Base-by-base conservation (phyloP, 768 basidiomycete genomes). In the Suillus cothurnatus region DNA sequence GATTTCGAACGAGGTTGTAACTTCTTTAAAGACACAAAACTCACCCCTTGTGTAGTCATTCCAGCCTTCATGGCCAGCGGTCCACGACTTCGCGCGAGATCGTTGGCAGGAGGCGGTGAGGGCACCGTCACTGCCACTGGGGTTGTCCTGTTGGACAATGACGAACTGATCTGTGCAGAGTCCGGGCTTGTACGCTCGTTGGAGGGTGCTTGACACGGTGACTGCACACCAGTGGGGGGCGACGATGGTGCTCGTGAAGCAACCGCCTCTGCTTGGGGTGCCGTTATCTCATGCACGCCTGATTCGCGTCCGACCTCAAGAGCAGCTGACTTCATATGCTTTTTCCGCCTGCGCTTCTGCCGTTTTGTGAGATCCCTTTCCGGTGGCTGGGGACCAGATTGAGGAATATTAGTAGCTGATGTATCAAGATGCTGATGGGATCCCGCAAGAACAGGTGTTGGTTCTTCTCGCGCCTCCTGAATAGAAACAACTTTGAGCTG, bases 341-440 rank as follows among this genome's bases (percentile, higher is more conserved):
- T 56, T 53, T n/a, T 66, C 15, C 6, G 34, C 23, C 12, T 64
- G 31, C 36, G 50, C 26, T 8, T 66, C 38, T 59, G 41, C 17
- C 4, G 1, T 28, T 36, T 64, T 26, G 55, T 7, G 32, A 65
- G 36, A 21, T 23, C 59, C 19, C 3, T 26, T 6, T 11, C 26
- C 3, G 14, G 23, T 6, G 26, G 11, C 39, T 14, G 39, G 19
- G 12, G 19, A 21, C 6, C 26, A n/a, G 19, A 21, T 14, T 21
- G 58, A 41, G 58, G 28, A 59, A 59, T 19, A 26, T 7, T 31
- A 26, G 26, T 4, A 41, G 28, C 39, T 41, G 39, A 12, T 5
- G 38, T 7, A 28, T 41, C 28, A 12, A 28, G 19, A 31, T 41
- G 26, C 19, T 21, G 26, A 31, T 19, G 58, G 26, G 58, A 59